Percentiles rank a stretch among this genome's conserved stretches.
Evolutionary conservation across 257 asterid genomes (phyloP).

Genomic region (Fraxinus pennsylvanica): DNA sequence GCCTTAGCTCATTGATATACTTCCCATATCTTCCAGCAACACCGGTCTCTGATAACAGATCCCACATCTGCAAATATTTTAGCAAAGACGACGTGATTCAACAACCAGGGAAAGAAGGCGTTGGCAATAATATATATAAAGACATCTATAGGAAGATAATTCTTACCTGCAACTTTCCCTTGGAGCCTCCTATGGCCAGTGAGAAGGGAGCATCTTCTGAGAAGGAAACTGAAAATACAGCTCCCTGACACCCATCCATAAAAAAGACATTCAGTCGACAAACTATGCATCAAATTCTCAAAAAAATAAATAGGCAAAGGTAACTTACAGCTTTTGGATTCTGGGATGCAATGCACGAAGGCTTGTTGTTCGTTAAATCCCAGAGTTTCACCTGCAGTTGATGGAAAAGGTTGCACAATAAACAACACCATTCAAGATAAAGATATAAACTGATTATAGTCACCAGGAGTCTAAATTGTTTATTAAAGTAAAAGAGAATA

Average conservation of each 20-base stretch:
- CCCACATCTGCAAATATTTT: slow-evolving; percentile 59
- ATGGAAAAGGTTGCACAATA: background rate
- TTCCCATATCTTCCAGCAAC: slow-evolving; percentile 51
- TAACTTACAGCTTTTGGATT: slow-evolving; percentile 53
- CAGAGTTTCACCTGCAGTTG: slow-evolving; percentile 80
- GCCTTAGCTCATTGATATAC: slow-evolving; percentile 21
- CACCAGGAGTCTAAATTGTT: background rate
- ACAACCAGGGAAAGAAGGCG: too few species aligned
- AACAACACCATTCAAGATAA: background rate
- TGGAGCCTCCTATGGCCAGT: slow-evolving; percentile 85
- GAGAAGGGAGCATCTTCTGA: slow-evolving; percentile 70
- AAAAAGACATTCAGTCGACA: background rate
- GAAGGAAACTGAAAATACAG: slow-evolving; percentile 75
- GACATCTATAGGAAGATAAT: background rate
- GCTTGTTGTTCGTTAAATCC: slow-evolving; percentile 60
- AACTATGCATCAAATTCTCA: background rate
- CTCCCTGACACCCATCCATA: slow-evolving; percentile 58
- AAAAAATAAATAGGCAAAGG: background rate
- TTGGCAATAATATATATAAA: background rate
- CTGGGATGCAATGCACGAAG: slow-evolving; percentile 39
- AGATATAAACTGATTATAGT: background rate
- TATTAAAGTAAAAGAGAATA: slow-evolving; percentile 19
- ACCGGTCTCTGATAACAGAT: slow-evolving; percentile 54
- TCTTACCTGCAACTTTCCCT: slow-evolving; percentile 71
- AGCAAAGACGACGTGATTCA: background rate